Percentiles rank a stretch among this genome's conserved stretches.
These are phyloP conservation scores for Ormosia semicastrata DNA, from an alignment of 306 rosid genomes.

Conservation along the genomic window DNA sequence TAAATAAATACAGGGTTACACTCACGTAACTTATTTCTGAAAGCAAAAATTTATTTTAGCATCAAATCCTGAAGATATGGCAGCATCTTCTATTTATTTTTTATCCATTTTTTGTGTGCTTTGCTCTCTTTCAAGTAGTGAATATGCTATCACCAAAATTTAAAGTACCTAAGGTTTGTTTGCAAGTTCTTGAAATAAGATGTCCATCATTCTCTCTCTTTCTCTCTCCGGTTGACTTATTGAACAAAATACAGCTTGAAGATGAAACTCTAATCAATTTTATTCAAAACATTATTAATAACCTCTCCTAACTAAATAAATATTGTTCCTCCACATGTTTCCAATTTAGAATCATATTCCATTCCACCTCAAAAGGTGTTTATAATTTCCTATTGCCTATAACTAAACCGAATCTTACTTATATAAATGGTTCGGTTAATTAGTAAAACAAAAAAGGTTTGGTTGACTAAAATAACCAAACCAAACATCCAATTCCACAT, in stretches of 20 bases:
- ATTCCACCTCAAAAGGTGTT: no score
- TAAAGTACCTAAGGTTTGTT: no score
- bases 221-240: not conserved
- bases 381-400: no score
- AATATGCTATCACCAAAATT: not conserved
- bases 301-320: not conserved
- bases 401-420: no score
- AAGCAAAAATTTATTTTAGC: not conserved
- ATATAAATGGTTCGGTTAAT: no score
- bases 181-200: constrained; percentile 14
- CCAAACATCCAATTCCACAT: no score
- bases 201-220: not conserved
- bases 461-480: no score
- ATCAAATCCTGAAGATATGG: not conserved
- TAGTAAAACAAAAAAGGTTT: no score
- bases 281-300: not conserved
- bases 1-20: not conserved
- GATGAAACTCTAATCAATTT: constrained; percentile 7
- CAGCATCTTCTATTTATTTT: not conserved
- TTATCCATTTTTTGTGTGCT: not conserved
- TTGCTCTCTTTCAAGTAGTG: not conserved
- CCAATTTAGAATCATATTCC: not conserved
- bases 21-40: not conserved
- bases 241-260: constrained; percentile 2
- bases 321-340: not conserved